phyloP scores from a whole-genome alignment of 768 basidiomycete species.

The Lanmaoa pseudosensibilis region DNA sequence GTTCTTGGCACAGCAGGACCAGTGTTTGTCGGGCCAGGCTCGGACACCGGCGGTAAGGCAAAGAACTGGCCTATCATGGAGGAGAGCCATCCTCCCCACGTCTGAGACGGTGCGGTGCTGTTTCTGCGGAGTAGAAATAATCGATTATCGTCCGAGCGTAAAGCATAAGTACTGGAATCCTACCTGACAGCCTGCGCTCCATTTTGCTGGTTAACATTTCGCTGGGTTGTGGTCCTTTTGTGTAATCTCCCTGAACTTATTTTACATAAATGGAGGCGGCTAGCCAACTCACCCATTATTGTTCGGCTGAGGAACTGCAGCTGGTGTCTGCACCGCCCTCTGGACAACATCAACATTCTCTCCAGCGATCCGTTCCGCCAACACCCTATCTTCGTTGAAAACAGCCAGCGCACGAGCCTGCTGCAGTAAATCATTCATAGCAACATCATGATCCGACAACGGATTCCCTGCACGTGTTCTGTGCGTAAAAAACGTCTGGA shows the following conservation, averaged over 20 bases:
- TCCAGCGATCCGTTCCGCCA: constrained; percentile 24
- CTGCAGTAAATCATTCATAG: constrained; percentile 25
- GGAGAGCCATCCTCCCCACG: constrained; percentile 24
- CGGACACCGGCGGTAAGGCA: background rate
- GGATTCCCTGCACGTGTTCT: constrained; percentile 3
- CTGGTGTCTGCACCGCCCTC: background rate
- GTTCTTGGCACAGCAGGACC: background rate
- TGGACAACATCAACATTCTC: constrained; percentile 1
- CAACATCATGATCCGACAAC: constrained; percentile 26
- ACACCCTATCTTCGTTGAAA: constrained; percentile 20
- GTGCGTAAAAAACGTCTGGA: constrained; percentile 8
- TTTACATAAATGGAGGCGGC: background rate
- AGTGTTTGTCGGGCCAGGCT: background rate
- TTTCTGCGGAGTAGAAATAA: background rate
- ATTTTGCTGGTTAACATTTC: background rate
- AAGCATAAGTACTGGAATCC: background rate
- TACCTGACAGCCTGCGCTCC: constrained; percentile 9
- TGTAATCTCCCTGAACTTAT: background rate
- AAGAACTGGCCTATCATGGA: constrained; percentile 8
- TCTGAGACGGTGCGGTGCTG: background rate
- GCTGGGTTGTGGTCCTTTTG: constrained; percentile 6
- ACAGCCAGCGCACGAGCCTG: constrained; percentile 21
- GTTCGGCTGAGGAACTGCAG: background rate
- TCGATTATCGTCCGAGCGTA: background rate
- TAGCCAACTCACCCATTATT: background rate